A percentile compares a stretch with the other conserved stretches of the same genome.
Evolutionary conservation across 768 basidiomycete species (phyloP).

Genomic region (Agaricus blazei): DNA sequence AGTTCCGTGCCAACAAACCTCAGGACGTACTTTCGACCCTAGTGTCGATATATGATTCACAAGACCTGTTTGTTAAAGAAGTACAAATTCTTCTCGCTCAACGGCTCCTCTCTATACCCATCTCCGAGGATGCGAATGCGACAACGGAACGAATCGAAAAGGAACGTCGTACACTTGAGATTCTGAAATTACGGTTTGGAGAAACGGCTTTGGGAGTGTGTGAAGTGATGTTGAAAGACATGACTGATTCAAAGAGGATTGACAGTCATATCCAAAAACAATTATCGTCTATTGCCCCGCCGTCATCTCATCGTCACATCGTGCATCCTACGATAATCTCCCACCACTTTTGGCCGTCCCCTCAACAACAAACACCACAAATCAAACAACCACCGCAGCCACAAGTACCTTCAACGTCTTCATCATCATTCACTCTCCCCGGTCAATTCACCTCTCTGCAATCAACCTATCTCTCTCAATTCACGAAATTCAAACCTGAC

Average conservation of each 20-base stretch:
- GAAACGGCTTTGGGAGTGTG: conserved; percentile 90
- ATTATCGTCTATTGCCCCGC: neutral
- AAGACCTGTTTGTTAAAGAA: conserved; percentile 95
- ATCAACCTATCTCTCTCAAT: conserved; percentile 71
- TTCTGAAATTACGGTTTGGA: conserved; percentile 93
- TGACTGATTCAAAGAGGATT: conserved; percentile 89
- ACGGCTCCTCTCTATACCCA: conserved; percentile 67
- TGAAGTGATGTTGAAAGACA: conserved; percentile 97
- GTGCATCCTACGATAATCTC: conserved; percentile 92
- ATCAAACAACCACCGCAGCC: no score
- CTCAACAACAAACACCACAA: conserved; percentile 33
- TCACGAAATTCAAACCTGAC: conserved; percentile 83
- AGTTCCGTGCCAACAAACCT: conserved; percentile 87
- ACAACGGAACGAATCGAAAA: conserved; percentile 5
- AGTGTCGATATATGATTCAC: conserved; percentile 96
- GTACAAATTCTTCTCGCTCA: conserved; percentile 89
- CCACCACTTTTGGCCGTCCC: conserved; percentile 93
- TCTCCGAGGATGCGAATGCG: neutral
- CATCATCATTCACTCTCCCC: neutral
- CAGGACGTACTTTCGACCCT: conserved; percentile 95
- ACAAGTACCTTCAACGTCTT: neutral
- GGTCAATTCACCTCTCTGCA: conserved; percentile 48
- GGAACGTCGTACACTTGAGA: conserved; percentile 88
- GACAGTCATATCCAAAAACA: conserved; percentile 85
- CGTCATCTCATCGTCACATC: conserved; percentile 22